Base-by-base conservation (phyloP, 768 basidiomycete genomes). In the Suillus brevipes region DNA sequence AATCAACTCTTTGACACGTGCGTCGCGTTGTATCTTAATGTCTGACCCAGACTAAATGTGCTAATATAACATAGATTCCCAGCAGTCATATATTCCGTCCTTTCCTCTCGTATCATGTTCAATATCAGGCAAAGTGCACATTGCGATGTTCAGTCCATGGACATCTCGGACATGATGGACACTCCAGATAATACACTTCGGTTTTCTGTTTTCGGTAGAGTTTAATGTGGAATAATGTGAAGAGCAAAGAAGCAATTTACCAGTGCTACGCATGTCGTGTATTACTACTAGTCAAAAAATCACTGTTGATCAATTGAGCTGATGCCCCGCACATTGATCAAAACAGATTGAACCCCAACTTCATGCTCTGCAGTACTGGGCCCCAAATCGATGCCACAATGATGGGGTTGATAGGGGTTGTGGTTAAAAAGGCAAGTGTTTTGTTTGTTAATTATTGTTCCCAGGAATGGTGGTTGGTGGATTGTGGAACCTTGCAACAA, bases 61-160 rank as follows among this genome's bases (percentile, higher is more conserved):
- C 60, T 8, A n/a, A n/a, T n/a, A 8, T 56, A 37, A 13, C 36
- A 14, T 42, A 60, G 64, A 20, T 38, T 64, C 57, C 64, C 58
- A 1, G 25, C 45, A 20, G 20, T 61, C 38, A 49, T 64, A 47
- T 47, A 64, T 28, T 45, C 57, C 13, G 64, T 64, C 13, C 42
- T 61, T 60, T 25, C 59, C 10, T 61, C 59, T 0, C 64, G 60
- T 28, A 64, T 61, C 49, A 64, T 64, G 64, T 64, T 62, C 23
- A 55, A 65, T 42, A 28, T 65, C 12, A 36, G 64, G 7, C 47
- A 65, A 43, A 62, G 31, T 38, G 64, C 60, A 53, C 34, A 42
- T 25, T 65, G 61, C 18, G 42, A 62, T 43, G 37, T 36, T 36
- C n/a, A 13, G 20, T n/a, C 20, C 23, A 18, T 37, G 20, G 58